Base-by-base conservation (phyloP, 2,329 filamentous ascomycete genomes). In the Colletotrichum lupini region DNA sequence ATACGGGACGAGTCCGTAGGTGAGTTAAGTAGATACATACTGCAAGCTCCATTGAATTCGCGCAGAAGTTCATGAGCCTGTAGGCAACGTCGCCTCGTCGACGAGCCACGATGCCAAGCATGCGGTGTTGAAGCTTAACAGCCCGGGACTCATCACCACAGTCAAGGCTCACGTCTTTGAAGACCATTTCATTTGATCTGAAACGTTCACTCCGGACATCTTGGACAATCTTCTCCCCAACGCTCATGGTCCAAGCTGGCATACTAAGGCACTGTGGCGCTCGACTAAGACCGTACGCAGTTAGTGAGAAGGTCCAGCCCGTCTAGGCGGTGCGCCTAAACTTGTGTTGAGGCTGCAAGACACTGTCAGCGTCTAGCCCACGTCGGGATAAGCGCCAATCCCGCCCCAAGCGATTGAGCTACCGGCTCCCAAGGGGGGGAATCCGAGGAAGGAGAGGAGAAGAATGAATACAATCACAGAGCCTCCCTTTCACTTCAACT, bases 401-500 rank as follows among this genome's bases (percentile, higher is more conserved):
- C n/a, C 30, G 8, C 22, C 14, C 28, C 60, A 22, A 62, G 26
- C 26, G 26, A 30, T 35, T n/a, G 42, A 49, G n/a, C 46, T 32
- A 49, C 28, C 46, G 22, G 26, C 30, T 63, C 42, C 14, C 28
- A 24, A 22, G 28, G 42, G 60, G 42, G 42, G 19, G 42, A 42
- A 42, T 42, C 37, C 37, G 42, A 22, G 42, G 42, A 49, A 19
- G 42, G 42, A 49, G 42, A 49, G 42, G 19, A 49, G 14, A 32
- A 53, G 52, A 46, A 49, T 30, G 42, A 52, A 22, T 52, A 35
- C 42, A 63, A 53, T 63, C 60, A 35, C 60, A 53, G 60, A 63
- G 60, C 60, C 60, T 63, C 60, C 60, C 60, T 63, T 49, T 53
- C 60, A 63, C 11, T 28, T 53, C 46, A 53, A 30, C 37, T 46